Evolutionary conservation across 2,329 filamentous ascomycete genomes (phyloP), one percentile per base, ranked within the genome.

Genomic region (Claviceps citrina): DNA sequence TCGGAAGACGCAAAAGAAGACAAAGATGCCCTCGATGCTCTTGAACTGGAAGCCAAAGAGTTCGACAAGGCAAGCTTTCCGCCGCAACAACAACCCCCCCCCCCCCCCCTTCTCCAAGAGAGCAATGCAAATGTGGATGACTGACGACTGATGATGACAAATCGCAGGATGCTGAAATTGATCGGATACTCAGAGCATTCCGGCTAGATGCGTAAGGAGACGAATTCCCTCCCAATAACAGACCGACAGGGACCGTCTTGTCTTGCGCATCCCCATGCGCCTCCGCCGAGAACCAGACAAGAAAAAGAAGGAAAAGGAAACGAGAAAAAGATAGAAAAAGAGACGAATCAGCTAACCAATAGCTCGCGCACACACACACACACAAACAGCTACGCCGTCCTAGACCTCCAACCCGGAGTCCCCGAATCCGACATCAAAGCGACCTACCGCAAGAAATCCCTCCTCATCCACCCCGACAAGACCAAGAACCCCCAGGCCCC

Each of bases 381-480:
- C 15, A 38, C 9, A 25, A n/a, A 20, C 45, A 84, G 79, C 51
- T 98, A 98, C 60, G 84, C 89, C 38, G 85, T 98, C 36, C 79
- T 98, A 34, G 91, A 93, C 60, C 81, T 98, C 34, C 86, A 94
- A 59, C 91, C 91, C 3, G 91, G 91, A 56, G 85, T 96, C 16
- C 78, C 91, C 41, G 89, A 96, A 52, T 87, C 84, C 44, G 91
- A 96, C 64, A 96, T 98, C 69, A 96, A 95, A 64, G 68, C 80
- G 51, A 75, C 76, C 49, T 98, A 96, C 66, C 87, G 91, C 68
- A 87, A 85, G 54, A 96, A 95, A 63, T 98, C 91, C n/a, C 79
- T 98, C 42, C 78, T 98, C 36, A 96, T 98, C 66, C 91, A 98
- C 67, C 91, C 91, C 6, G 91, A 98, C 68, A 98, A 98, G 62